phyloP scores from a whole-genome alignment of 768 basidiomycete genomes.

The Agaricus blazei region DNA sequence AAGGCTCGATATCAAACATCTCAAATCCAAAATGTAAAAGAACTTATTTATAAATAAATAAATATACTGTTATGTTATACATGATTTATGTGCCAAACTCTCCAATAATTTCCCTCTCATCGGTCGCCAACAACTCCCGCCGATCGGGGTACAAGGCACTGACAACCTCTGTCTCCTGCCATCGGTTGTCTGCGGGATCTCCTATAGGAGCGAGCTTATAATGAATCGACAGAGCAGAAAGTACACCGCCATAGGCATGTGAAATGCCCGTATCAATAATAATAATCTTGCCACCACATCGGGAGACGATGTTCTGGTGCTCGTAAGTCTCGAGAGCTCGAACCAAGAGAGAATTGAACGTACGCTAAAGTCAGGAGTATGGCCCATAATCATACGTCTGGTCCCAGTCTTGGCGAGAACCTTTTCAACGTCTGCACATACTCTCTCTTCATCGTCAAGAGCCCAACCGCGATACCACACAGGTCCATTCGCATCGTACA shows the following conservation, averaged over 20 bases:
- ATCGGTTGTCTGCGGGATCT: slow-evolving; percentile 32
- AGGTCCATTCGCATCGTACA: slow-evolving; percentile 79
- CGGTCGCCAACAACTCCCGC: slow-evolving; percentile 44
- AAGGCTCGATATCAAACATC: slow-evolving; percentile 27
- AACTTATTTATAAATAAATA: background rate
- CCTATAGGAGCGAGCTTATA: slow-evolving; percentile 72
- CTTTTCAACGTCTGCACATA: slow-evolving; percentile 66
- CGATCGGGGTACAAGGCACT: slow-evolving; percentile 57
- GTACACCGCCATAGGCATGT: slow-evolving; percentile 89
- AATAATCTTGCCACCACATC: slow-evolving; percentile 90
- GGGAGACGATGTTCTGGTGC: slow-evolving; percentile 65
- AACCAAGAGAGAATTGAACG: slow-evolving; percentile 10
- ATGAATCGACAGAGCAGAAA: slow-evolving; percentile 84
- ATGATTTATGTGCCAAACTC: slow-evolving; percentile 19
- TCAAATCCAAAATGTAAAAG: slow-evolving; percentile 25
- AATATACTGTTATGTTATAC: slow-evolving; percentile 18
- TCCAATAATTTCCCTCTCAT: slow-evolving; percentile 42
- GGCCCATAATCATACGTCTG: slow-evolving; percentile 90
- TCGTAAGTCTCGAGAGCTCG: background rate
- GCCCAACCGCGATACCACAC: slow-evolving; percentile 97
- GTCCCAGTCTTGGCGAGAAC: slow-evolving; percentile 76
- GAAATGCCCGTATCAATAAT: slow-evolving; percentile 99
- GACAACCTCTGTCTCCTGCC: slow-evolving; percentile 62
- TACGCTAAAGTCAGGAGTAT: slow-evolving; percentile 86
- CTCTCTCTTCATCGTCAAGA: slow-evolving; percentile 57